Evolutionary conservation across 495 filamentous ascomycete genomes (phyloP), one percentile per base, ranked within the genome.

Genomic region (Neurospora africana): DNA sequence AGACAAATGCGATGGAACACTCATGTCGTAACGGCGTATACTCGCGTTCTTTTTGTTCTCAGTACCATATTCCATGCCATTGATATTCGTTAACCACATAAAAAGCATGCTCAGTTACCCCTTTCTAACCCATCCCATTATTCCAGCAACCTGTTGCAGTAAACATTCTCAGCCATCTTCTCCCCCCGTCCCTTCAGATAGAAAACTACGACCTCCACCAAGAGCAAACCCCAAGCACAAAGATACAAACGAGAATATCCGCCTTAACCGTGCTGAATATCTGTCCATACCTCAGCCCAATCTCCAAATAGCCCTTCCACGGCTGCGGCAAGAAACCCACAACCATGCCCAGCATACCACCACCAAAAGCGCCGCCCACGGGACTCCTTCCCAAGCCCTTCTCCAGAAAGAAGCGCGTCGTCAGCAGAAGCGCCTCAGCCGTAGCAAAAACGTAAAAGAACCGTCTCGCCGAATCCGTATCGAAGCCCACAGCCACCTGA

Each of bases 381-480:
- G 53, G 53, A 30, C 82, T 75, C 69, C 83, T 83, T 70, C 47
- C 21, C 13, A 70, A 17, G n/a, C 71, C 72, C 13, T 84, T 86
- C 68, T 91, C 89, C 69, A 91, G 43, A 74, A 93, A 86, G 71
- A 89, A 89, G 73, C 92, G 83, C 30, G 87, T 87, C 9, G 86
- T 87, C 73, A 91, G 87, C 74, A 97, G 78, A 38, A 94, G 74
- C 70, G 94, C 79, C 83, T 97, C 92, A 13, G 88, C 91, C 3
- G 93, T 93, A 27, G 91, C 89, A 77, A 97, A 97, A 23, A 79
- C 81, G 70, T 91, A 87, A 75, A 91, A 88, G 81, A 95, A 97
- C 30, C 81, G 79, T 38, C 19, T 17, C n/a, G 74, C 73, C 27
- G 47, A 65, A 19, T 72, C 71, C 6, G 43, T 37, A n/a, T 70